Conservation (phyloP, 352 stramenopile species). For the Pythium grandisporangium region DNA sequence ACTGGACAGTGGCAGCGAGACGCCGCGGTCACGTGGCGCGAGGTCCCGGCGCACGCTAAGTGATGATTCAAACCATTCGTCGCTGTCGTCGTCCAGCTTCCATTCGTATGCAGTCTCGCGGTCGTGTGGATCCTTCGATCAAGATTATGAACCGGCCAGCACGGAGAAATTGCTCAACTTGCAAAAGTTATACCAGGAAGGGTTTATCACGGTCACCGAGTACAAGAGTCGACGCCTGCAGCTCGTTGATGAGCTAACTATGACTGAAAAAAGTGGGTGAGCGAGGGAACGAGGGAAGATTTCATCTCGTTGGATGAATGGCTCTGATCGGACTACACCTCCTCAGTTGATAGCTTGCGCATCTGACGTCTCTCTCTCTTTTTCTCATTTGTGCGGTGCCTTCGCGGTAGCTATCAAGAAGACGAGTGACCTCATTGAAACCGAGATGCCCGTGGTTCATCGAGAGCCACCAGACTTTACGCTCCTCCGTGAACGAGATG, state of each 20-base stretch:
- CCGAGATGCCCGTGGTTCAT: constrained; percentile 48
- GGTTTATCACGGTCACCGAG: constrained; percentile 75
- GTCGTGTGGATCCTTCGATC: constrained; percentile 5
- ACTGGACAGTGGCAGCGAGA: not conserved
- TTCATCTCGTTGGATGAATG: not conserved
- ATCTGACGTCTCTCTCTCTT: not conserved
- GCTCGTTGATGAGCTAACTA: constrained; percentile 46
- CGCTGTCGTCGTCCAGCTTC: constrained; percentile 4
- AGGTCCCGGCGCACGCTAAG: constrained; percentile 3
- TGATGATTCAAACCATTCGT: constrained; percentile 9
- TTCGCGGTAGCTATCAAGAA: constrained; percentile 50
- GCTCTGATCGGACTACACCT: not conserved
- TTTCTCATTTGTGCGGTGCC: too few relatives aligned
- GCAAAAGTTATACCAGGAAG: constrained; percentile 66
- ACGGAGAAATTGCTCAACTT: constrained; percentile 61
- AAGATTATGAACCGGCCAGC: constrained; percentile 25
- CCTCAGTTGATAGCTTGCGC: too few relatives aligned
- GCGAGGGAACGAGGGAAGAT: not conserved
- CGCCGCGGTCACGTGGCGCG: not conserved
- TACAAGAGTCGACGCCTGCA: constrained; percentile 63
- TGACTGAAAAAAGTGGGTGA: constrained; percentile 48
- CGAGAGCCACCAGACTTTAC: constrained; percentile 56
- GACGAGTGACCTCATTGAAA: constrained; percentile 42
- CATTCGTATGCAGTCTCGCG: constrained; percentile 6
- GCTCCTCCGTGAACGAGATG: constrained; percentile 43